Conservation (phyloP, 2,329 filamentous ascomycete species). For the Neofusicoccum sp. region DNA sequence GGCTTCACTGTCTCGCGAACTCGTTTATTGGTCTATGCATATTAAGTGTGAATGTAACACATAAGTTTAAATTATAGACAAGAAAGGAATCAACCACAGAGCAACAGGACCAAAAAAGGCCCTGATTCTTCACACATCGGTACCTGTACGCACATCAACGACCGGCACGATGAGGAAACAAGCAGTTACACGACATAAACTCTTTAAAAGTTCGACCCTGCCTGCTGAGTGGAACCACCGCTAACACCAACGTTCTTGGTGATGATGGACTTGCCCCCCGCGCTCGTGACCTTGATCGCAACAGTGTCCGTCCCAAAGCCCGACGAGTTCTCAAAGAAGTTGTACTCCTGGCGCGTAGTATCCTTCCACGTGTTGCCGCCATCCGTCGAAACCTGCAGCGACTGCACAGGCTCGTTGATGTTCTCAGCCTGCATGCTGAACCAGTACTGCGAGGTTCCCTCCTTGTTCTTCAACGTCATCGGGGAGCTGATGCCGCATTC, state of each 20-base stretch:
- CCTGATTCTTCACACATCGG: no score
- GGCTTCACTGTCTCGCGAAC: no score
- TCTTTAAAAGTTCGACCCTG: background rate
- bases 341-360: slow-evolving; percentile 51
- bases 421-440: slow-evolving; percentile 66
- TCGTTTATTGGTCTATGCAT: no score
- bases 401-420: slow-evolving; percentile 55
- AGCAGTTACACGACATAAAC: no score
- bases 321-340: slow-evolving; percentile 61
- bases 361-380: slow-evolving; percentile 58
- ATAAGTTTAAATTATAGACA: no score
- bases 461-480: slow-evolving; percentile 54
- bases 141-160: no score
- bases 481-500: slow-evolving; percentile 52
- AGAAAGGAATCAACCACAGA: no score
- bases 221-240: background rate
- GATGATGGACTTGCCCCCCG: background rate
- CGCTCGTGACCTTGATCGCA: slow-evolving; percentile 53
- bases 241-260: background rate
- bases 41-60: no score
- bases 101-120: no score
- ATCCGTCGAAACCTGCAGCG: slow-evolving; percentile 61
- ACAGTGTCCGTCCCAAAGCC: slow-evolving; percentile 58
- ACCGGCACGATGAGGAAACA: no score
- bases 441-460: slow-evolving; percentile 52